These are phyloP conservation scores for Limtongia smithiae DNA, from an alignment of 805 yeast genomes.

Conservation along the genomic window DNA sequence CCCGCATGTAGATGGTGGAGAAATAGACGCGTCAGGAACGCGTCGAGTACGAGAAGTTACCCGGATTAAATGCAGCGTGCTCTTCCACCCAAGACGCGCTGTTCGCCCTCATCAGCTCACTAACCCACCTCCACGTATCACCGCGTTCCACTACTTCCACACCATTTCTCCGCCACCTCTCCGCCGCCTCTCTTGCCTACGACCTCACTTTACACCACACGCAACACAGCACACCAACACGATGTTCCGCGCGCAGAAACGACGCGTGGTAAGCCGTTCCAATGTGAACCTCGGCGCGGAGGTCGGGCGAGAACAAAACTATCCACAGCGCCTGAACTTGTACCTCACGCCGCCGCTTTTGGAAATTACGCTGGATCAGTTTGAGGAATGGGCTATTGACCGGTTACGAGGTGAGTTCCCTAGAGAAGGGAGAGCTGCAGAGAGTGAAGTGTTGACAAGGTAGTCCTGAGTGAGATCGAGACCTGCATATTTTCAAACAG, in stretches of 20 bases:
- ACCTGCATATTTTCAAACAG: slow-evolving; percentile 64
- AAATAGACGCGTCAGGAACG: too few relatives aligned
- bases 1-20: too few relatives aligned
- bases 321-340: slow-evolving; percentile 65
- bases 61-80: too few relatives aligned
- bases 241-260: slow-evolving; percentile 35
- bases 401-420: slow-evolving; percentile 50
- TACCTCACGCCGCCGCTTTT: slow-evolving; percentile 74
- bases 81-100: too few relatives aligned
- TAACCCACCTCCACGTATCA: too few relatives aligned
- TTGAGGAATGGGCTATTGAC: slow-evolving; percentile 95
- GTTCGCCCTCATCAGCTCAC: too few relatives aligned
- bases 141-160: slow-evolving; percentile 5
- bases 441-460: too few relatives aligned
- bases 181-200: background rate
- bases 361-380: slow-evolving; percentile 87
- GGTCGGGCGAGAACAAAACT: slow-evolving; percentile 38
- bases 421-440: background rate
- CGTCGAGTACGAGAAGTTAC: too few relatives aligned
- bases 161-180: background rate
- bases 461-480: slow-evolving; percentile 79
- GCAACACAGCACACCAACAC: background rate
- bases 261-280: slow-evolving; percentile 30
- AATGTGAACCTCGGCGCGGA: slow-evolving; percentile 36
- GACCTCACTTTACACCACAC: too few relatives aligned